A percentile compares a stretch with the other conserved stretches of the same genome.
These are phyloP conservation scores for Holtermannia corniformis DNA, from an alignment of 768 basidiomycete genomes.

Conservation along the genomic window DNA sequence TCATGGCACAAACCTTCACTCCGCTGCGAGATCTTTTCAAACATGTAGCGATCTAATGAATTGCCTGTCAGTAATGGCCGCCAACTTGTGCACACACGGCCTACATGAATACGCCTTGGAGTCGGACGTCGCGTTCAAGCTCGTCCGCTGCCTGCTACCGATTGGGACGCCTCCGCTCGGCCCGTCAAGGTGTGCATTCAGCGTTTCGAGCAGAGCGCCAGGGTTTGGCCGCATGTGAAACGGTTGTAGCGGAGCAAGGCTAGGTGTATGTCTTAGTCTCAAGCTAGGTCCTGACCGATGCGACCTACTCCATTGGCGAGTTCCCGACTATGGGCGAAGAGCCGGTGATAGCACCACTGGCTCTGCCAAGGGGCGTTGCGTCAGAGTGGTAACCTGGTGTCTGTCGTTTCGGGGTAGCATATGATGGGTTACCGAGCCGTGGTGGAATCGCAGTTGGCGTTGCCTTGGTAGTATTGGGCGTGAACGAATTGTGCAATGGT, in stretches of 20 bases:
- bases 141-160: slow-evolving; percentile 26
- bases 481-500: background rate
- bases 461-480: slow-evolving; percentile 1
- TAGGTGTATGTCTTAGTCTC: slow-evolving; percentile 2
- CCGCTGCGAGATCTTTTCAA: slow-evolving; percentile 74
- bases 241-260: slow-evolving; percentile 23
- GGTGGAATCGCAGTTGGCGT: background rate
- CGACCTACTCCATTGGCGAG: no score
- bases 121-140: slow-evolving; percentile 26
- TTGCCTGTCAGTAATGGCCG: background rate
- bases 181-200: slow-evolving; percentile 41
- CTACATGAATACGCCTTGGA: slow-evolving; percentile 33
- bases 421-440: no score
- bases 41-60: slow-evolving; percentile 68
- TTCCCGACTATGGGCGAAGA: no score
- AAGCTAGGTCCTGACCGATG: no score
- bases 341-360: no score
- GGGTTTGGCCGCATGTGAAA: slow-evolving; percentile 35
- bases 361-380: no score
- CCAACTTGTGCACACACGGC: slow-evolving; percentile 2
- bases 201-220: slow-evolving; percentile 40
- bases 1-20: slow-evolving; percentile 51
- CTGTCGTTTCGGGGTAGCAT: no score
- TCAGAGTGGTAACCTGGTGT: no score
- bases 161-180: slow-evolving; percentile 12